phyloP scores from a whole-genome alignment of 768 basidiomycete genomes.

The Leccinum subtestaceum region DNA sequence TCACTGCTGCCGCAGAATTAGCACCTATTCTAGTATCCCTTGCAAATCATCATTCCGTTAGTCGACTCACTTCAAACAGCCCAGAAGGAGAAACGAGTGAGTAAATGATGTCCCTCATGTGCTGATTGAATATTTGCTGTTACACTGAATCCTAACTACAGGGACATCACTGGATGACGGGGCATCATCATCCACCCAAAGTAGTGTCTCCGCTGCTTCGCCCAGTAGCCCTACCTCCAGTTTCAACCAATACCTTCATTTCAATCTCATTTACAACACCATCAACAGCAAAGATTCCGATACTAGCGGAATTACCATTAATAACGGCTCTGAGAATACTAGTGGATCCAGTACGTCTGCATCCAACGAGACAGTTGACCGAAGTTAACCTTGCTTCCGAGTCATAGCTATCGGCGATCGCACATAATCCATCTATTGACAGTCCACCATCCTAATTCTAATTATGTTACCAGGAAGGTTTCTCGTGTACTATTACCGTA shows the following conservation, averaged over 20 bases:
- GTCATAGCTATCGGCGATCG: background rate
- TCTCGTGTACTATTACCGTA: background rate
- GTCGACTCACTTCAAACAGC: background rate
- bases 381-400: background rate
- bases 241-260: background rate
- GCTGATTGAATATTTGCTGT: background rate
- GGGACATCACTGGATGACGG: too few relatives aligned
- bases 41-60: background rate
- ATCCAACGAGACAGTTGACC: background rate
- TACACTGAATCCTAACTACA: background rate
- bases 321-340: background rate
- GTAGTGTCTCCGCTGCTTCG: background rate
- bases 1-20: too few relatives aligned
- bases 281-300: background rate
- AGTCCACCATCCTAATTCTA: background rate
- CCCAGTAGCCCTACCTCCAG: conserved; percentile 2
- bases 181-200: too few relatives aligned
- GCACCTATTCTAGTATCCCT: background rate
- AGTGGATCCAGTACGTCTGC: conserved; percentile 2
- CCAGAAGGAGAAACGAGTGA: conserved; percentile 1
- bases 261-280: too few relatives aligned
- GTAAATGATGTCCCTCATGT: background rate
- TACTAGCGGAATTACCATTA: background rate
- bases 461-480: background rate
- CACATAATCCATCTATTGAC: background rate